These are phyloP conservation scores for Chenopodium quinoa DNA, from an alignment of 148 eudicot species.

Conservation along the genomic window DNA sequence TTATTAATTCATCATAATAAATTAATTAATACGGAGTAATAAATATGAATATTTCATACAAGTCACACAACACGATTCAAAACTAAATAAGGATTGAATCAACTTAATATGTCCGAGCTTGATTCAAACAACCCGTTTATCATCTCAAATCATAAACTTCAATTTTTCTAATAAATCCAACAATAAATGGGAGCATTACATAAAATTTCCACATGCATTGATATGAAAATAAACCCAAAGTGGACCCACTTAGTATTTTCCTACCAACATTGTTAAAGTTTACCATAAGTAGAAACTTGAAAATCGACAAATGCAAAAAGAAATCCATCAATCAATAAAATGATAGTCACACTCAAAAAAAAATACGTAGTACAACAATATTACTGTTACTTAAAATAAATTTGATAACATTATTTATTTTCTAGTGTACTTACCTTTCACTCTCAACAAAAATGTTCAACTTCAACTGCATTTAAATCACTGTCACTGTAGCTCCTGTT, in stretches of 20 bases:
- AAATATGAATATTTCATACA: too few relatives aligned
- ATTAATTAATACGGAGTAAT: too few relatives aligned
- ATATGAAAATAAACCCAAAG: neutral
- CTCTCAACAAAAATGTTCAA: neutral
- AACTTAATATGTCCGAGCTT: too few relatives aligned
- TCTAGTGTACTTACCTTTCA: slow-evolving; percentile 14
- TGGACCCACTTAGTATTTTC: slow-evolving; percentile 6
- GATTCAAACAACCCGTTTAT: too few relatives aligned
- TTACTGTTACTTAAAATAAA: too few relatives aligned
- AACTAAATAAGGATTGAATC: too few relatives aligned
- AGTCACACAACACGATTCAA: too few relatives aligned
- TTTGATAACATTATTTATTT: too few relatives aligned
- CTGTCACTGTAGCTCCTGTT: slow-evolving; percentile 4
- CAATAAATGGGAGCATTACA: neutral
- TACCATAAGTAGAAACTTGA: slow-evolving; percentile 9
- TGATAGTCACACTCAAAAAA: neutral
- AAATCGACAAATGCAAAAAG: slow-evolving; percentile 7
- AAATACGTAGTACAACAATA: too few relatives aligned
- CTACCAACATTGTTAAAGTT: slow-evolving; percentile 9
- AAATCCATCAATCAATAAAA: neutral
- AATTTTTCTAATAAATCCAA: neutral
- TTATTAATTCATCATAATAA: too few relatives aligned
- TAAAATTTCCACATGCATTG: neutral
- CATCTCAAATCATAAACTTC: neutral
- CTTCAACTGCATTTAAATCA: slow-evolving; percentile 22